Percentiles rank a stretch among this genome's conserved stretches.
These are phyloP conservation scores for Geotrichum cucujoidarum DNA, from an alignment of 1,139 yeast genomes.

Conservation along the genomic window DNA sequence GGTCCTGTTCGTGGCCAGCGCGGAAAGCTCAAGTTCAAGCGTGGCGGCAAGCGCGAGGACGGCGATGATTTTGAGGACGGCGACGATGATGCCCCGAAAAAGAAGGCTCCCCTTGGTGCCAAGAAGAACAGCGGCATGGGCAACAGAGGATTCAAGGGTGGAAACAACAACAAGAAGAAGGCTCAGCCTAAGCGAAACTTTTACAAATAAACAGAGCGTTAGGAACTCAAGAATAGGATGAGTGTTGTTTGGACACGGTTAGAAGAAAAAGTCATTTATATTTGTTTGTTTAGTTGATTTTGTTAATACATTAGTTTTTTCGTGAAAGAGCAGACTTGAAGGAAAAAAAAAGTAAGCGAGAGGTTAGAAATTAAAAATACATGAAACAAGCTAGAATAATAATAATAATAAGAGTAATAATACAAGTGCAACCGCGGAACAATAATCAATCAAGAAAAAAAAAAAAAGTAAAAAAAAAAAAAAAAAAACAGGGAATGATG, in stretches of 20 bases:
- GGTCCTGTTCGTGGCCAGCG: constrained; percentile 92
- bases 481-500: no score
- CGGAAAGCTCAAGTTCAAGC: constrained; percentile 81
- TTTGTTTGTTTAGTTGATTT: no score
- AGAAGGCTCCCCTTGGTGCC: constrained; percentile 8
- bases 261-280: neutral
- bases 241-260: no score
- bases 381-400: no score
- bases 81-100: constrained; percentile 18
- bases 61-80: constrained; percentile 40
- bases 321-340: no score
- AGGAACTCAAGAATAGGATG: neutral
- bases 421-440: no score
- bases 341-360: no score
- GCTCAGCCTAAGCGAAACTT: constrained; percentile 12
- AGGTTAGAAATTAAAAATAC: no score
- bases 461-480: no score
- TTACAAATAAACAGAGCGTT: constrained; percentile 1
- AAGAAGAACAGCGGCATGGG: constrained; percentile 13
- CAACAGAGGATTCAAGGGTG: constrained; percentile 17
- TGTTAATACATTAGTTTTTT: no score
- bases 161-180: neutral
- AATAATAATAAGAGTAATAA: no score
- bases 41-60: constrained; percentile 51
- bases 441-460: no score